These are phyloP conservation scores for Fallopia convolvulus DNA, from an alignment of 148 eudicot genomes.

Conservation along the genomic window DNA sequence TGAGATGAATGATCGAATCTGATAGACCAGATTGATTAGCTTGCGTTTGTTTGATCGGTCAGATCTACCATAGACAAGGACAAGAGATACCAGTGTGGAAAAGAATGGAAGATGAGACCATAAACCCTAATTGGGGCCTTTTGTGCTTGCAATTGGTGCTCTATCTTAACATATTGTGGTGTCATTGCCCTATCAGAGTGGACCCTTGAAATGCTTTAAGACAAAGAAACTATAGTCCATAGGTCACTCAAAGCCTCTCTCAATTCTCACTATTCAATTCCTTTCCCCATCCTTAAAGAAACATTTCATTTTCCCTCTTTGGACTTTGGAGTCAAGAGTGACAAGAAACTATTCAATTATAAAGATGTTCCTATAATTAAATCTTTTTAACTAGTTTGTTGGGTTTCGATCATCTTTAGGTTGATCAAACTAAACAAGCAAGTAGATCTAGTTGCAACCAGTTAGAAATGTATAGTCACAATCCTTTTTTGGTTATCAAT, in stretches of 20 bases:
- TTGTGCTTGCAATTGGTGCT: slow-evolving; percentile 4
- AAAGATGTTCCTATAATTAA: neutral
- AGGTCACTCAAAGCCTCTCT: neutral
- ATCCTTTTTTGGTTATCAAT: neutral
- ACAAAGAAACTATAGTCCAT: neutral
- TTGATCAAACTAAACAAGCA: neutral
- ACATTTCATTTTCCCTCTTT: neutral
- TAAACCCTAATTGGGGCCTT: slow-evolving; percentile 7
- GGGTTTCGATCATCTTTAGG: neutral
- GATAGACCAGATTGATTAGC: neutral
- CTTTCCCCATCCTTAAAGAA: neutral
- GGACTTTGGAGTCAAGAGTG: neutral
- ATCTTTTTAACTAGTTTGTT: neutral
- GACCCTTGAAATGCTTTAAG: slow-evolving; percentile 8
- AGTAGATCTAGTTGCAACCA: neutral
- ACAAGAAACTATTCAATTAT: neutral
- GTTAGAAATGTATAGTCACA: neutral
- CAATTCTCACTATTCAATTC: neutral
- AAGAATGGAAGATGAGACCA: slow-evolving; percentile 6
- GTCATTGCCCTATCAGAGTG: slow-evolving; percentile 7
- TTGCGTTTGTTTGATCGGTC: neutral
- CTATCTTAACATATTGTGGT: neutral
- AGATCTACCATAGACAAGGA: neutral
- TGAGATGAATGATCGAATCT: neutral
- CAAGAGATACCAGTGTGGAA: slow-evolving; percentile 4